Evolutionary conservation across 805 yeast genomes (phyloP), one percentile per base, ranked within the genome.

Genomic region (Saccharomycopsis microspora): DNA sequence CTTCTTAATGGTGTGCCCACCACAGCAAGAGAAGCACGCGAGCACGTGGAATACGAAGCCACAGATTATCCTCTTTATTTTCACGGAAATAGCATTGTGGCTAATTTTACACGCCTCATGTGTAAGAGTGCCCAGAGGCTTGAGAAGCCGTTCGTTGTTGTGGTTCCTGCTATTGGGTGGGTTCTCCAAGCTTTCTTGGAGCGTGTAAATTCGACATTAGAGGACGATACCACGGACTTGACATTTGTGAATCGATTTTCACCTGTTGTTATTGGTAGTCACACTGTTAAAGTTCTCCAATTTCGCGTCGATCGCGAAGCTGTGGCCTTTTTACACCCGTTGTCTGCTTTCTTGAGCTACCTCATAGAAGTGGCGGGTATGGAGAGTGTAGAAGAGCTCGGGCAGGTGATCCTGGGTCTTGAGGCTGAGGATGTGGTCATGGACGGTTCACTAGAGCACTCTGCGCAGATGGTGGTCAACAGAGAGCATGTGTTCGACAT

Each of bases 11-110:
- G 95, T 3, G 71, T 78, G 42, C 85, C 93, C 1, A 80, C 84
- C 0, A 65, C 86, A 56, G 74, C 71, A 52, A 71, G 97, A 50
- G 96, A 87, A 58, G 76, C 78, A 3, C 69, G 74, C 4, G 81
- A 77, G 50, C 98, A 90, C 61, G 88, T 90, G 6, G 96, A 89
- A 59, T 93, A 84, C 60, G 98, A 90, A 59, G 80, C 80, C 41
- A 85, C 85, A 33, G 90, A 85, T 45, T 93, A 89, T 70, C 61
- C 67, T 19, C 56, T 61, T 4, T 62, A 59, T 44, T 62, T 60
- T 52, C 60, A 60, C 42, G 59, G 59, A 47, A 61, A 80, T 50
- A 80, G 85, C 46, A 84, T 80, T 3, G 71, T 85, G 0, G 72
- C 82, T 6, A 82, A 82, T 50, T 72, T 78, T 54, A 72, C 75